Base-by-base conservation (phyloP, 768 basidiomycete species). In the Aureoboletus auriporus region DNA sequence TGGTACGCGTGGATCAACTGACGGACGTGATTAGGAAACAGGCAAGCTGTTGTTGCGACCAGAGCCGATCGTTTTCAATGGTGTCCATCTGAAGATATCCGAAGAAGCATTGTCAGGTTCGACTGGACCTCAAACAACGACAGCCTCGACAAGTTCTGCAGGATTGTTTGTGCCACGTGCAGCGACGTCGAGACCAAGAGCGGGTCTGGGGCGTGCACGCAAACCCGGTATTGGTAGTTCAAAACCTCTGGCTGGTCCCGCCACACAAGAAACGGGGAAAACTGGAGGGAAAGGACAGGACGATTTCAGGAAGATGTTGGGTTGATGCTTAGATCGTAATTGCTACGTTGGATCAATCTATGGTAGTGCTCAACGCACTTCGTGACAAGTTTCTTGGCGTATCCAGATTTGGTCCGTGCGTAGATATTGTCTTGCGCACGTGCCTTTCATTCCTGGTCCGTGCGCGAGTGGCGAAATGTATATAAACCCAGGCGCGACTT, bases 221-320 rank as follows among this genome's bases (percentile, higher is more conserved):
- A 74, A 77, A 51, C 55, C 68, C 11, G 66, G 67, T 16, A 44
- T 52, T 28, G 55, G 63, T 42, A 55, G 50, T 14, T 2, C 40
- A 14, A 55, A 53, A 44, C 49, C 55, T 29, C 59, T 35, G 42
- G 36, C 23, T 29, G 46, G 65, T 8, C 49, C 58, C 2, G 47
- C 36, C 5, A 48, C 55, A n/a, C 47, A 39, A 37, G 56, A 55
- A 43, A 26, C 41, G 6, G 30, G 16, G 34, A 52, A 51, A 29
- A 40, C 44, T 34, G 55, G 52, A 54, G 44, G 58, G 35, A 64
- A 66, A 45, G 74, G 70, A 27, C 92, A 93, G 63, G 84, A 92
- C 56, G 89, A 89, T 57, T 95, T 95, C 65, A 74, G 93, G 49
- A 89, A 84, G 60, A 85, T 94, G 84, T 64, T 94, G 6, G 60